Conservation (phyloP, 169 alveolate genomes). For the Plasmodium coatneyi region DNA sequence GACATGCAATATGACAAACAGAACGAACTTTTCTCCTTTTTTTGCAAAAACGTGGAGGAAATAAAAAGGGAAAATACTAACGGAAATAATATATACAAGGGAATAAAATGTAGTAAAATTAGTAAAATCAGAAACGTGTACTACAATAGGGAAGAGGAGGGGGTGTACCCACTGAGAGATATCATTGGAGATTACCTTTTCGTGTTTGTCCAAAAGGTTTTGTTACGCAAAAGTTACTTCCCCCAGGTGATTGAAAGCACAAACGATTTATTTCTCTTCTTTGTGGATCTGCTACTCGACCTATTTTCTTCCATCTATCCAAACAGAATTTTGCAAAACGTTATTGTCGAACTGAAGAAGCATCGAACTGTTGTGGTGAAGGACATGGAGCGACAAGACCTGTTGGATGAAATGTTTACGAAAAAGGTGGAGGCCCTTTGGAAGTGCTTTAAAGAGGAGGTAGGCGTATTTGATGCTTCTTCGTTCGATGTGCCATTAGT, state of each 20-base stretch:
- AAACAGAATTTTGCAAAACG: constrained; percentile 33
- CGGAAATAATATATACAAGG: constrained; percentile 16
- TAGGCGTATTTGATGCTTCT: not conserved
- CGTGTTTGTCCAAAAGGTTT: constrained; percentile 21
- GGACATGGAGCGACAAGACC: constrained; percentile 3
- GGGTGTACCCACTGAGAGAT: not conserved
- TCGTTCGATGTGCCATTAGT: not conserved
- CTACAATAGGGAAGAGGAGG: constrained; percentile 42
- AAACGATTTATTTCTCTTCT: constrained; percentile 59
- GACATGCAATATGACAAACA: not conserved
- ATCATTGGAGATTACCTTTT: constrained; percentile 43
- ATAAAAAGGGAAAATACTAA: not conserved
- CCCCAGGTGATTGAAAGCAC: constrained; percentile 56
- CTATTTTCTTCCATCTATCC: constrained; percentile 17
- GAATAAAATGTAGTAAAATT: constrained; percentile 25
- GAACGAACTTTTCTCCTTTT: constrained; percentile 15
- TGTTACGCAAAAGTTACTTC: constrained; percentile 22
- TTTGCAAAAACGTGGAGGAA: not conserved
- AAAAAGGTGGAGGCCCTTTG: constrained; percentile 11
- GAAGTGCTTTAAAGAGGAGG: constrained; percentile 24
- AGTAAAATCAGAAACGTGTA: constrained; percentile 35
- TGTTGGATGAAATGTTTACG: constrained; percentile 3
- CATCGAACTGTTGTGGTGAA: not conserved
- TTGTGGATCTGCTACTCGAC: constrained; percentile 15
- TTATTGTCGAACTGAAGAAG: constrained; percentile 6